Conservation (phyloP, 129 eudicot genomes). For the Apium graveolens region DNA sequence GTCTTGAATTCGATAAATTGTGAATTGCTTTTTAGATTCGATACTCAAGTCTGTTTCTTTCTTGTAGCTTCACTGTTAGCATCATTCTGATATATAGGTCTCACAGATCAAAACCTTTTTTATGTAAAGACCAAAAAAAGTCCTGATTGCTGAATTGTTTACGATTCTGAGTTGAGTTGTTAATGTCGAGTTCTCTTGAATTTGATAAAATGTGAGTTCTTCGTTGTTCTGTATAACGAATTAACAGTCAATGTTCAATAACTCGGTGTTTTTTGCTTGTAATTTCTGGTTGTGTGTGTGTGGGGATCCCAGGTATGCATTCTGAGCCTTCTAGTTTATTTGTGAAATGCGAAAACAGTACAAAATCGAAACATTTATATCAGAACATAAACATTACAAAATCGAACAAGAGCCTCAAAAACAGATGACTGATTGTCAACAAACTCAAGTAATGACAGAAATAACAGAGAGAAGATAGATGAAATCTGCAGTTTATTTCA, state of each 20-base stretch:
- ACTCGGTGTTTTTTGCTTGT: neutral
- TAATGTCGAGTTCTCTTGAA: too few species aligned
- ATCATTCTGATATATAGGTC: neutral
- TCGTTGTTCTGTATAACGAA: too few species aligned
- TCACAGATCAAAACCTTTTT: too few species aligned
- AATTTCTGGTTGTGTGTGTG: neutral
- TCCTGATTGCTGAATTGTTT: neutral
- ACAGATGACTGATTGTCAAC: neutral
- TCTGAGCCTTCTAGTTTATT: too few species aligned
- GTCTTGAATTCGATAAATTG: neutral
- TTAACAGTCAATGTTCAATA: too few species aligned
- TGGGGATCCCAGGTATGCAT: neutral
- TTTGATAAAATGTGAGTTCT: too few species aligned
- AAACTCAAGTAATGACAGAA: neutral
- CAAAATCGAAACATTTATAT: neutral
- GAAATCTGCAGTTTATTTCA: neutral
- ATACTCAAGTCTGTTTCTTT: neutral
- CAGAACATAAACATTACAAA: neutral
- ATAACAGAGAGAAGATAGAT: neutral
- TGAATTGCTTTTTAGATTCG: neutral
- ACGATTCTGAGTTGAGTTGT: neutral
- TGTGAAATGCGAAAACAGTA: too few species aligned
- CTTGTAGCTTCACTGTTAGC: neutral
- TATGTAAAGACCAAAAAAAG: too few species aligned
- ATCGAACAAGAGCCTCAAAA: neutral